Conservation (phyloP, 2,329 filamentous ascomycete species). For the Ophiostoma sp. region DNA sequence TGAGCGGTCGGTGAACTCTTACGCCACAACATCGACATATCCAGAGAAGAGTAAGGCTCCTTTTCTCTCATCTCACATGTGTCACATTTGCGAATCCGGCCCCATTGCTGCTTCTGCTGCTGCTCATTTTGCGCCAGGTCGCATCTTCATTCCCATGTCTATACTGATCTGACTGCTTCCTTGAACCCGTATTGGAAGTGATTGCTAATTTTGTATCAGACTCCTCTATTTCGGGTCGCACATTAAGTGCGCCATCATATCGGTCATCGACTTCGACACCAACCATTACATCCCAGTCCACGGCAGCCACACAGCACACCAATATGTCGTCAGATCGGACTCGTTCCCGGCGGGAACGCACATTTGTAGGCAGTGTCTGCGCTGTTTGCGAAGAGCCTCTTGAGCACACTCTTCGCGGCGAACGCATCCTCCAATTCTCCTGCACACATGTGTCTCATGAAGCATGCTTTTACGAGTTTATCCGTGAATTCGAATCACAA, state of each 20-base stretch:
- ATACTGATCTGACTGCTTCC: neutral
- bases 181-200: neutral
- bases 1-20: conserved; percentile 29
- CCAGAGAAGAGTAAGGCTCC: conserved; percentile 36
- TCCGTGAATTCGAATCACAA: conserved; percentile 88
- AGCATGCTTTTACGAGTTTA: conserved; percentile 98
- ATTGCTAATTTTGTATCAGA: conserved; percentile 4
- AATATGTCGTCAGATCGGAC: conserved; percentile 71
- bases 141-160: neutral
- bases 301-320: conserved; percentile 43
- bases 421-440: conserved; percentile 90
- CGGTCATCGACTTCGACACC: conserved; percentile 38
- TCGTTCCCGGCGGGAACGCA: conserved; percentile 79
- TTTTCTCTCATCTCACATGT: neutral
- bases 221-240: conserved; percentile 31
- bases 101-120: conserved; percentile 14
- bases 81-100: neutral
- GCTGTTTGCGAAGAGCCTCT: conserved; percentile 94
- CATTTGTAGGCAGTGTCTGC: conserved; percentile 91
- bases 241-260: conserved; percentile 38
- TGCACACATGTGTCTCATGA: conserved; percentile 97
- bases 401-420: conserved; percentile 89
- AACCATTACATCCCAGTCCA: conserved; percentile 38
- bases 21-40: conserved; percentile 27
- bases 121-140: neutral